Conservation (phyloP, 768 basidiomycete genomes). For the Basidioascus undulatus region DNA sequence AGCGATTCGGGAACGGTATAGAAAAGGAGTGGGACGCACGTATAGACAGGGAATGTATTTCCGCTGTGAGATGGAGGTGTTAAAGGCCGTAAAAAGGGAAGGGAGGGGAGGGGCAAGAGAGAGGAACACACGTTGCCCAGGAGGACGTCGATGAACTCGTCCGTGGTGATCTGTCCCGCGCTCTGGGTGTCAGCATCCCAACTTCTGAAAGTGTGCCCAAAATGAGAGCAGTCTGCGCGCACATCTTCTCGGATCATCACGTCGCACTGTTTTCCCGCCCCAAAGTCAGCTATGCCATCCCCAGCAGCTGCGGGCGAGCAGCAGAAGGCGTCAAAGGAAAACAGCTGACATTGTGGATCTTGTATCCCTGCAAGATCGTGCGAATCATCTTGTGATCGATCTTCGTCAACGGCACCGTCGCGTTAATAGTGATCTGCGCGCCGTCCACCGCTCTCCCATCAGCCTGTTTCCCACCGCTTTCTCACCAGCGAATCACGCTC, state of each 20-base stretch:
- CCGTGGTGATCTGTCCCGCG: constrained; percentile 49
- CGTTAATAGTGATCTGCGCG: constrained; percentile 49
- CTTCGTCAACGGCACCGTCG: constrained; percentile 76
- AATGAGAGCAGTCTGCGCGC: constrained; percentile 13
- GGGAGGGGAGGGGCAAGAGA: not conserved
- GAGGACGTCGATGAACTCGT: constrained; percentile 95
- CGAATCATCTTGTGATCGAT: constrained; percentile 89
- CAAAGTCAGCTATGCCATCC: too few species aligned
- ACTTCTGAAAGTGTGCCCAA: too few species aligned
- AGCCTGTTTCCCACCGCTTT: too few species aligned
- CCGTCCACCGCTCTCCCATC: constrained; percentile 7
- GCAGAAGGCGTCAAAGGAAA: not conserved
- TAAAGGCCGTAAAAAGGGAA: too few species aligned
- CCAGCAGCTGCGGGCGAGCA: constrained; percentile 6
- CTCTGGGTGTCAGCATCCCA: not conserved
- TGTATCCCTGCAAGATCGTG: constrained; percentile 78
- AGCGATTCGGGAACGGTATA: not conserved
- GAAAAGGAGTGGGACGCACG: constrained; percentile 3
- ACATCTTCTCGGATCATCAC: constrained; percentile 85
- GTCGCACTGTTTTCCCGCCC: too few species aligned
- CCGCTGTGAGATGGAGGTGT: constrained; percentile 26
- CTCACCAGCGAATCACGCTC: constrained; percentile 12
- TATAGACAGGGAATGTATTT: constrained; percentile 86
- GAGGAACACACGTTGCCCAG: constrained; percentile 31
- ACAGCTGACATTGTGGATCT: constrained; percentile 36